Evolutionary conservation across 164 flowering plant genomes (phyloP).

Genomic region (Stephania japonica): DNA sequence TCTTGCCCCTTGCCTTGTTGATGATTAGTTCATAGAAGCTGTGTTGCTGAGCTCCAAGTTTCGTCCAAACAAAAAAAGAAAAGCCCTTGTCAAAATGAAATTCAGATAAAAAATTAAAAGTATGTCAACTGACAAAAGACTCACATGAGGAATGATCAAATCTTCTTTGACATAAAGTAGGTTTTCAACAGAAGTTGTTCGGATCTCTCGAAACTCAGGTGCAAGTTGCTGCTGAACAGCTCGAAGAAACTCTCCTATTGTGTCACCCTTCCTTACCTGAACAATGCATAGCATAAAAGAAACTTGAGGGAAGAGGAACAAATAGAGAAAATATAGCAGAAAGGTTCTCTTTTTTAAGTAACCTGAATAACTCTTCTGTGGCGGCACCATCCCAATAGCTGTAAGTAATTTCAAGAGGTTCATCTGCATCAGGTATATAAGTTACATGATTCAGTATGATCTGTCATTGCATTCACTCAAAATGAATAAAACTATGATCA

Average conservation of each 20-base stretch:
- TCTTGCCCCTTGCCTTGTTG: constrained; percentile 98
- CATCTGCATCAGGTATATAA: constrained; percentile 47
- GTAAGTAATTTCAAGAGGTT: constrained; percentile 92
- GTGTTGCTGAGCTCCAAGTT: constrained; percentile 66
- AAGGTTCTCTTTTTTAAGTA: constrained; percentile 13
- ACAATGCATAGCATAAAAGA: not conserved
- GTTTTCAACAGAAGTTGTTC: constrained; percentile 96
- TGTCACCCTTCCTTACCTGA: constrained; percentile 91
- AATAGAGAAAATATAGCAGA: constrained; percentile 2
- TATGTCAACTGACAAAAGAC: constrained; percentile 4
- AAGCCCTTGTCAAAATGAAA: not conserved
- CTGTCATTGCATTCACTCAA: not conserved
- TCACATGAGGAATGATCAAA: constrained; percentile 94
- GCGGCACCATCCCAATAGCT: constrained; percentile 99
- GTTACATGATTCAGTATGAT: constrained; percentile 13
- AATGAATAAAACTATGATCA: not conserved
- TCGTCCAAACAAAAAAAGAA: constrained; percentile 5
- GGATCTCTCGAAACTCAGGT: constrained; percentile 93
- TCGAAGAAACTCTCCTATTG: constrained; percentile 87
- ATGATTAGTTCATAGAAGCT: constrained; percentile 90
- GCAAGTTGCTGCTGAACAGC: constrained; percentile 99
- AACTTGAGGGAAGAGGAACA: not conserved
- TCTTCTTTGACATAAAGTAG: constrained; percentile 97
- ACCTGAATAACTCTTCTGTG: constrained; percentile 90
- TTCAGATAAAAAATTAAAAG: not conserved